Conservation (phyloP, 768 basidiomycete genomes). For the Boletellus emodensis region DNA sequence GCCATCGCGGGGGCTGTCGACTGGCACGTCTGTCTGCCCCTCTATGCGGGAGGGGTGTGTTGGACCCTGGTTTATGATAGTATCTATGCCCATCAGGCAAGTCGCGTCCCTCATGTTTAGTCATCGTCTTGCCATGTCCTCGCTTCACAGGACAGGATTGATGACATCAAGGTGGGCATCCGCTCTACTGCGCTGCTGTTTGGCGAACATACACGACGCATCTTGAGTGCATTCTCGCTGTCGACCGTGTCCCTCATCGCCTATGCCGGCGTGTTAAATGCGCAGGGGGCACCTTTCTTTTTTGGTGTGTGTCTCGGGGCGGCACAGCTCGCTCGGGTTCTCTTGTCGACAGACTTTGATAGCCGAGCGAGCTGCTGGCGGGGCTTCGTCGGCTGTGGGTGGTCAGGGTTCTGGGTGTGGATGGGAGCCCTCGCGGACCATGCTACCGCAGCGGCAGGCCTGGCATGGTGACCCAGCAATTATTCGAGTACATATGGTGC, state of each 20-base stretch:
- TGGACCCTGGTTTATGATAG: conserved; percentile 98
- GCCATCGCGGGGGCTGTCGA: conserved; percentile 79
- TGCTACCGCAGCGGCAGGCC: conserved; percentile 18
- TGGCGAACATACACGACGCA: conserved; percentile 66
- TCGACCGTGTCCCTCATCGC: conserved; percentile 72
- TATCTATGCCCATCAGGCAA: conserved; percentile 94
- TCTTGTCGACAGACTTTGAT: conserved; percentile 74
- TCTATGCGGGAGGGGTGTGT: conserved; percentile 84
- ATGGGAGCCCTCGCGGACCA: conserved; percentile 77
- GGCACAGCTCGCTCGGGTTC: conserved; percentile 71
- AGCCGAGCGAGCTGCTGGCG: conserved; percentile 79
- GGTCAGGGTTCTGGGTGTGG: conserved; percentile 87
- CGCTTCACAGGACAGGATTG: conserved; percentile 75
- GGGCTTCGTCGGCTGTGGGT: conserved; percentile 84
- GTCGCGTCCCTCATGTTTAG: not conserved
- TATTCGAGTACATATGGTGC: no score
- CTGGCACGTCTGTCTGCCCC: conserved; percentile 79
- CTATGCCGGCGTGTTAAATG: conserved; percentile 77
- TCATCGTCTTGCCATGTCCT: not conserved
- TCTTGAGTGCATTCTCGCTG: conserved; percentile 70
- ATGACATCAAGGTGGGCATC: conserved; percentile 85
- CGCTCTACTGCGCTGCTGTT: conserved; percentile 94
- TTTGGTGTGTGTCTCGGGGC: conserved; percentile 70
- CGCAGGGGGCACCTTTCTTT: conserved; percentile 75
- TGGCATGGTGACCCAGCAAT: conserved; percentile 1